Evolutionary conservation across 495 filamentous ascomycete species (phyloP), one percentile per base, ranked within the genome.

Genomic region (Aspergillus hancockii): DNA sequence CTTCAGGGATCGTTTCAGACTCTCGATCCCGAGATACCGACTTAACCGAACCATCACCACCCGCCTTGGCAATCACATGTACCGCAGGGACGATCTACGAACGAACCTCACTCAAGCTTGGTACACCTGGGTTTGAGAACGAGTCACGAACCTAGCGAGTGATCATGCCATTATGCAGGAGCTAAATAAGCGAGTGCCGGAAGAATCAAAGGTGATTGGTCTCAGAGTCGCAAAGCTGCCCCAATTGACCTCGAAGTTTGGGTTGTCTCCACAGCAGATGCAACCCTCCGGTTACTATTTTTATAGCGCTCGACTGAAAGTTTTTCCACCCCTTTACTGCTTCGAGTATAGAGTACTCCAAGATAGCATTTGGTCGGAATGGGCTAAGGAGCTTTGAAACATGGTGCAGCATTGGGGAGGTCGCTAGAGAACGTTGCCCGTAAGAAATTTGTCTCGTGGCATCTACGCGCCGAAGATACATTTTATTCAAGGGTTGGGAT

Each of bases 231-330:
- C 34, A 36, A 36, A 14, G 34, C 34, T 36, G 13, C 34, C 34
- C 34, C 34, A 36, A 36, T 36, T 36, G 16, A 40, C 9, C 16
- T 40, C 7, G 18, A 19, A 10, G 9, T 3, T 16, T 21, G 41
- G 3, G 2, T 36, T 2, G 50, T 23, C n/a, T 52, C 50, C 50
- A 52, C 50, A 19, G 4, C 31, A 12, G 31, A 52, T 52, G 50
- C n/a, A 12, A 52, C 50, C 30, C 49, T 52, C 6, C 34, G 18
- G 30, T 21, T 52, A 22, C 50, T 52, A 52, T 52, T 52, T 52
- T 52, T 31, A 34, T 31, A 34, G 49, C 18, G 25, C 13, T 3
- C 4, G 6, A 8, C 41, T 18, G 9, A 21, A 3, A 2, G 36
- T n/a, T 45, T 45, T 21, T 45, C 5, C 2, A 21, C 41, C 16